phyloP scores from a whole-genome alignment of 768 basidiomycete species.

The Hirschioporus abietinus region DNA sequence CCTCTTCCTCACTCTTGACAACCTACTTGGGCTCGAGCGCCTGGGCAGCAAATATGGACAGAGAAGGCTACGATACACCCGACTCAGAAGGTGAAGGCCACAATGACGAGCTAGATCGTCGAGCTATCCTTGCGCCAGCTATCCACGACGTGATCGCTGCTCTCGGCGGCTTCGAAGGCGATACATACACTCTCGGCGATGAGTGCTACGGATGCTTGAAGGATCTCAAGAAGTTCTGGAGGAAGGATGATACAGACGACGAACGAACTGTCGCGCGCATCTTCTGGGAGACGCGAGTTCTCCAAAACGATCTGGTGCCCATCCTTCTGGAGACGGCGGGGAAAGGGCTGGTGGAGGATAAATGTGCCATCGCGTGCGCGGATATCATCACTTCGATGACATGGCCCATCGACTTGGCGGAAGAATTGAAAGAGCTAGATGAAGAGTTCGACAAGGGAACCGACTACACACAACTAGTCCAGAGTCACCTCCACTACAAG shows the following conservation, averaged over 20 bases:
- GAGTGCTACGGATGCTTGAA: slow-evolving; percentile 80
- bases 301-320: slow-evolving; percentile 83
- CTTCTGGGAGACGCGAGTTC: slow-evolving; percentile 81
- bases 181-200: slow-evolving; percentile 72
- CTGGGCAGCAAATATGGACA: background rate
- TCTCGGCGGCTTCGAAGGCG: slow-evolving; percentile 66
- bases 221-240: slow-evolving; percentile 93
- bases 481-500: slow-evolving; percentile 88
- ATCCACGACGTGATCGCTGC: slow-evolving; percentile 75
- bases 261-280: slow-evolving; percentile 93
- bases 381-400: slow-evolving; percentile 97
- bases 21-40: too few relatives aligned
- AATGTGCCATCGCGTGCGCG: slow-evolving; percentile 73
- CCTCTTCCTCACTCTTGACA: too few relatives aligned
- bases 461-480: slow-evolving; percentile 82
- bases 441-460: slow-evolving; percentile 74
- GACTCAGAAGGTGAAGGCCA: slow-evolving; percentile 15
- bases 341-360: slow-evolving; percentile 72
- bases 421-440: slow-evolving; percentile 89
- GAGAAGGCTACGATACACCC: background rate
- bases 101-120: slow-evolving; percentile 31
- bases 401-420: slow-evolving; percentile 96
- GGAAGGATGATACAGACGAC: slow-evolving; percentile 95
- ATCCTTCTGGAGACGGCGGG: slow-evolving; percentile 80
- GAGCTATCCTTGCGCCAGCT: slow-evolving; percentile 58